phyloP scores from a whole-genome alignment of 2,329 filamentous ascomycete species.

The Aspergillus niger region DNA sequence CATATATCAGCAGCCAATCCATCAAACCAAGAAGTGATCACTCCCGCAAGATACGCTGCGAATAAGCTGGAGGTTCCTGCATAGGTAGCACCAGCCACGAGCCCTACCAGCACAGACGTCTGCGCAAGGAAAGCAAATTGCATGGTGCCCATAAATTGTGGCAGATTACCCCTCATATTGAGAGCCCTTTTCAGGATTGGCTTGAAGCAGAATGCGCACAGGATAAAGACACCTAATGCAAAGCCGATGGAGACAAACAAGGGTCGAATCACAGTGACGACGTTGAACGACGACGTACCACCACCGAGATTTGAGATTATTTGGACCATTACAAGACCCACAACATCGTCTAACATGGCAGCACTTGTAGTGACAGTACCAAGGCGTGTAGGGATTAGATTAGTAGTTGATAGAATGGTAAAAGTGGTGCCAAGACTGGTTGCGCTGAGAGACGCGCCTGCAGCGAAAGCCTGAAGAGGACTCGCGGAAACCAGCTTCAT shows the following conservation, averaged over 20 bases:
- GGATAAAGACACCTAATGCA: constrained; percentile 29
- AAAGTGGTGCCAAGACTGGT: constrained; percentile 75
- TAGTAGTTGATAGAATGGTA: constrained; percentile 63
- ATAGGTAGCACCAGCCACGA: constrained; percentile 54
- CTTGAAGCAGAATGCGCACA: constrained; percentile 27
- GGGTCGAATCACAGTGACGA: not conserved
- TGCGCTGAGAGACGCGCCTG: constrained; percentile 72
- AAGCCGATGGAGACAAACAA: not conserved
- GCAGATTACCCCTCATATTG: constrained; percentile 8
- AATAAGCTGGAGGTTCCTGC: constrained; percentile 60
- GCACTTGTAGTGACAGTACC: constrained; percentile 68
- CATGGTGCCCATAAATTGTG: constrained; percentile 7
- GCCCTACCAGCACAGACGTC: constrained; percentile 47
- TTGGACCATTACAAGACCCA: constrained; percentile 76
- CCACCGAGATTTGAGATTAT: constrained; percentile 59
- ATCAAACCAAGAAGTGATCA: constrained; percentile 55
- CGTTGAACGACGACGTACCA: not conserved
- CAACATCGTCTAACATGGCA: constrained; percentile 80
- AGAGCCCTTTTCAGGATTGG: constrained; percentile 16
- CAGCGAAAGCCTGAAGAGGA: constrained; percentile 66
- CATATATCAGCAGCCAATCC: constrained; percentile 9
- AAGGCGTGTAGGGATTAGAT: constrained; percentile 55
- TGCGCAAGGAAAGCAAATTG: constrained; percentile 46
- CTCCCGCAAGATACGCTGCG: constrained; percentile 60
- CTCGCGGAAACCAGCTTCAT: constrained; percentile 52